Conservation (phyloP, 306 rosid species). For the Dryas drummondii region DNA sequence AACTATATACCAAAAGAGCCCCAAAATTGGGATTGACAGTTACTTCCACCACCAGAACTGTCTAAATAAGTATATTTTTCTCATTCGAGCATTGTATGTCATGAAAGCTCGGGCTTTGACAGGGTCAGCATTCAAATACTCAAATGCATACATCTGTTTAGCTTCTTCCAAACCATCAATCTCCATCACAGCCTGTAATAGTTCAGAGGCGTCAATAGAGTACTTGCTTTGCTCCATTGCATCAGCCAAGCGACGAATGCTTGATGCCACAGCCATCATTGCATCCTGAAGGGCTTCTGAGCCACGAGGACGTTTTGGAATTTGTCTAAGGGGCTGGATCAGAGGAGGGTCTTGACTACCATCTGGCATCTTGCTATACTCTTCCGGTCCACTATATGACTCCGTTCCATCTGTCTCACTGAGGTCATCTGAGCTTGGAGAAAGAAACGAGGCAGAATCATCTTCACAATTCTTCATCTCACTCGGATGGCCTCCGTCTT, state of each 20-base stretch:
- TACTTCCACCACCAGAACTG: slow-evolving; percentile 79
- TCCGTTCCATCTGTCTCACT: slow-evolving; percentile 70
- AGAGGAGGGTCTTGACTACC: slow-evolving; percentile 54
- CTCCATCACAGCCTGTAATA: slow-evolving; percentile 75
- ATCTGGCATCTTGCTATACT: slow-evolving; percentile 57
- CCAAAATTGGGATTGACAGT: slow-evolving; percentile 14
- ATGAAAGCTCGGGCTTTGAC: slow-evolving; percentile 71
- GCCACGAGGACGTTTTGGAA: slow-evolving; percentile 51
- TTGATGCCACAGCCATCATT: slow-evolving; percentile 58
- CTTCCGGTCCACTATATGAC: slow-evolving; percentile 54
- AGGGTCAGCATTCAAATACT: slow-evolving; percentile 69
- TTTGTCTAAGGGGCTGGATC: slow-evolving; percentile 44
- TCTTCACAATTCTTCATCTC: slow-evolving; percentile 52
- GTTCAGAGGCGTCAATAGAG: slow-evolving; percentile 50
- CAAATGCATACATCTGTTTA: slow-evolving; percentile 72
- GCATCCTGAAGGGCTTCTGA: slow-evolving; percentile 69
- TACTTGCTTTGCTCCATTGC: slow-evolving; percentile 52
- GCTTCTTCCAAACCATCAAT: slow-evolving; percentile 73
- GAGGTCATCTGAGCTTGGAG: slow-evolving; percentile 55
- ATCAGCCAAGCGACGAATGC: slow-evolving; percentile 68
- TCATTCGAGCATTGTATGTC: slow-evolving; percentile 63
- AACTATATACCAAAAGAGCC: slow-evolving; percentile 37
- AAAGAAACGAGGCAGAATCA: slow-evolving; percentile 61
- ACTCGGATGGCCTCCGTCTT: slow-evolving; percentile 39
- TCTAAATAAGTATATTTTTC: slow-evolving; percentile 61